Evolutionary conservation across 768 basidiomycete genomes (phyloP), one percentile per base, ranked within the genome.

Genomic region (Pisolithus albus): DNA sequence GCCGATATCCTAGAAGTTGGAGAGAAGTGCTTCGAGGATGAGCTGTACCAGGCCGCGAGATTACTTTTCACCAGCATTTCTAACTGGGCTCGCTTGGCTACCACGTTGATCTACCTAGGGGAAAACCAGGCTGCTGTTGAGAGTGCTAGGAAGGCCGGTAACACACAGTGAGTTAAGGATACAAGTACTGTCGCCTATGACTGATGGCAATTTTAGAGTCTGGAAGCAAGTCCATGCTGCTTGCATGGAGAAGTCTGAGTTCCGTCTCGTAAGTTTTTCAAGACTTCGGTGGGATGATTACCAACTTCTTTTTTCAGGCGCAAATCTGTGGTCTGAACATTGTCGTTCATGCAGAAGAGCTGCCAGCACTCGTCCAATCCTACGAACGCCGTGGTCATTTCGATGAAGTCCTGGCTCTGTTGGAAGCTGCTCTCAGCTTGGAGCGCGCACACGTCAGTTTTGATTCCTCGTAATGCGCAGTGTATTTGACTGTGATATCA

Each of bases 221-320:
- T 99, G 96, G 96, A 98, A 97, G 71, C 96, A 98, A 67, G 96
- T 99, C 47, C 95, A 98, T 59, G 88, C 92, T 21, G 96, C 96
- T 38, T 99, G 96, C 72, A 86, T 99, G 52, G 95, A 96, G 74
- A 98, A 98, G 76, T 74, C 79, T 50, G 96, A 99, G 66, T 98
- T 98, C 82, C 87, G 93, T 53, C 69, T 98, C 68, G 85, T 83
- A 48, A 23, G 76, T 69, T 9, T 39, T 28, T 23, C 53, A 42
- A n/a, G n/a, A 7, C 38, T 16, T 19, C 32, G 19, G 39, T 1
- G 13, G 26, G 34, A 19, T 34, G 39, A 55, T 34, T 52, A 49
- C 45, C 58, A 46, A 56, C 30, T 9, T 8, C 39, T 15, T 30
- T 23, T 39, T 56, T 38, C 55, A 84, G 84, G 95, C 96, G 32